A percentile compares a stretch with the other conserved stretches of the same genome.
These are phyloP conservation scores for Chaetomium globosum DNA, from an alignment of 2,329 filamentous ascomycete species.

Conservation along the genomic window DNA sequence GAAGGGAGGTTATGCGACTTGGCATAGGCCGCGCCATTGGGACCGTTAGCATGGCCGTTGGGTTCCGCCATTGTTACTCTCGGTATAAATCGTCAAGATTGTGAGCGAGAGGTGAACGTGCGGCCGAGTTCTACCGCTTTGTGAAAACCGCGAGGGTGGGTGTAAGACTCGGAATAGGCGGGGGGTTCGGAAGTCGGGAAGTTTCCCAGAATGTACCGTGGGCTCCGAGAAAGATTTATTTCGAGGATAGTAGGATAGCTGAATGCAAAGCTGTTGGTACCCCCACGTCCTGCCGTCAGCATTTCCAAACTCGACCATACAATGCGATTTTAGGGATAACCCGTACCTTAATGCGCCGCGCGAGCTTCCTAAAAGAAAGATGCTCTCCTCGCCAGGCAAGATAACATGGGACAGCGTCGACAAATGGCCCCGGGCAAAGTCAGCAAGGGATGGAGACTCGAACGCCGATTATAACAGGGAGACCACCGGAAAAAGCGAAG, in stretches of 20 bases:
- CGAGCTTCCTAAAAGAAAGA: constrained; percentile 13
- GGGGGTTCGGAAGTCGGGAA: constrained; percentile 8
- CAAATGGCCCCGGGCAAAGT: constrained; percentile 20
- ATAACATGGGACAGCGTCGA: constrained; percentile 9
- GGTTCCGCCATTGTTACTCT: constrained; percentile 54
- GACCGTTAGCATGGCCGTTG: constrained; percentile 49
- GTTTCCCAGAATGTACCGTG: constrained; percentile 22
- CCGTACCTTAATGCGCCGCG: constrained; percentile 16
- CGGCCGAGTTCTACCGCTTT: constrained; percentile 21
- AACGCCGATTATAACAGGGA: constrained; percentile 29
- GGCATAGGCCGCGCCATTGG: constrained; percentile 69
- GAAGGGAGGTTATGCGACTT: constrained; percentile 80
- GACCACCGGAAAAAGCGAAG: constrained; percentile 17
- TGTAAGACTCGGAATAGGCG: constrained; percentile 16
- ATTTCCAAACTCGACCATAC: constrained; percentile 5
- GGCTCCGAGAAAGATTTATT: constrained; percentile 24
- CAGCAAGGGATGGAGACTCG: constrained; percentile 31
- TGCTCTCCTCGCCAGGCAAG: constrained; percentile 8
- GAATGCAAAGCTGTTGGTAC: constrained; percentile 25
- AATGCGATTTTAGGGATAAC: neutral
- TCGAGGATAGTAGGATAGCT: constrained; percentile 11
- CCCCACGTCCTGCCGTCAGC: constrained; percentile 24
- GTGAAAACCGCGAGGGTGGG: constrained; percentile 21
- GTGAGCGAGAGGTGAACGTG: constrained; percentile 1
- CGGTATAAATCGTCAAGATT: constrained; percentile 29